Percentiles rank a stretch among this genome's conserved stretches.
Conservation (phyloP, 345 rosid species). For the Linum trigynum region DNA sequence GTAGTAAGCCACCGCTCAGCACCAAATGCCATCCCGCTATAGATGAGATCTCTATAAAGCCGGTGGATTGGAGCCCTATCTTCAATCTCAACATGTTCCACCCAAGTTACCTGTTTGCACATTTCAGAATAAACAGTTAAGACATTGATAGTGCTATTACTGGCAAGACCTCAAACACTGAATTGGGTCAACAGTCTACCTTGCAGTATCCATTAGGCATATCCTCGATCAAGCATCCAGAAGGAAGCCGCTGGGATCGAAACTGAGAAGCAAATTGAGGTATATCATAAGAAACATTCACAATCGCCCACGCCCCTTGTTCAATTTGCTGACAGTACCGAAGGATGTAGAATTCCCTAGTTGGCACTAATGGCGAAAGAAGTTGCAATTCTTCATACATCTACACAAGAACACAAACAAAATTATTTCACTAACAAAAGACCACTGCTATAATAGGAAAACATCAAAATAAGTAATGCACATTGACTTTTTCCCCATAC, state of each 20-base stretch:
- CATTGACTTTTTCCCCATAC: slow-evolving; percentile 24
- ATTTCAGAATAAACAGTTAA: slow-evolving; percentile 6
- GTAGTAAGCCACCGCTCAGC: slow-evolving; percentile 80
- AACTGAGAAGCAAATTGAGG: slow-evolving; percentile 58
- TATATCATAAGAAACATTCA: slow-evolving; percentile 73
- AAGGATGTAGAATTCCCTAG: slow-evolving; percentile 71
- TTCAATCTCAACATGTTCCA: slow-evolving; percentile 81
- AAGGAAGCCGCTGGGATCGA: slow-evolving; percentile 59
- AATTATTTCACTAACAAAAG: neutral
- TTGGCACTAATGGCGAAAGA: slow-evolving; percentile 66
- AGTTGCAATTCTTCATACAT: slow-evolving; percentile 88
- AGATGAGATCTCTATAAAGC: slow-evolving; percentile 56
- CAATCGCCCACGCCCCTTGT: slow-evolving; percentile 85
- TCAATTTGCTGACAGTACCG: slow-evolving; percentile 86
- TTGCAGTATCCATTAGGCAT: slow-evolving; percentile 92
- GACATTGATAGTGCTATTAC: neutral
- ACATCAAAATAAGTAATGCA: neutral
- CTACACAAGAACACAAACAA: slow-evolving; percentile 23
- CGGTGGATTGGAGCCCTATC: slow-evolving; percentile 48
- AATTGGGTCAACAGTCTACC: slow-evolving; percentile 33
- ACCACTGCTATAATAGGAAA: neutral
- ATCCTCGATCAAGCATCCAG: slow-evolving; percentile 96
- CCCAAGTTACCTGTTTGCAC: slow-evolving; percentile 69
- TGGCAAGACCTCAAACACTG: neutral
- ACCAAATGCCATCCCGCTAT: slow-evolving; percentile 72